A percentile compares a stretch with the other conserved stretches of the same genome.
phyloP scores from a whole-genome alignment of 2,329 filamentous ascomycete species.

The Colletotrichum sp. region DNA sequence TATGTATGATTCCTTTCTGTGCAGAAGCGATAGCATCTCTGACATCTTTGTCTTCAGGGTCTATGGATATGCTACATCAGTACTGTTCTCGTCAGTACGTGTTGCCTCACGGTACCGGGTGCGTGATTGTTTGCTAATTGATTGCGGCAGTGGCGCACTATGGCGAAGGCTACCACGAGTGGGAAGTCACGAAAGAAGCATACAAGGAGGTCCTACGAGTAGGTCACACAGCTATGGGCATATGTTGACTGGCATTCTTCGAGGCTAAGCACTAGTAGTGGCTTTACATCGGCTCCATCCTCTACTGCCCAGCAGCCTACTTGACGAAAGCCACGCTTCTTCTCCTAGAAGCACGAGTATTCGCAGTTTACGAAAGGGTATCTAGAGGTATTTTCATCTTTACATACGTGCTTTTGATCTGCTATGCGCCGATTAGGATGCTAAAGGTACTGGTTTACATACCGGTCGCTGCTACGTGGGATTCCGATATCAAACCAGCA shows the following conservation, averaged over 20 bases:
- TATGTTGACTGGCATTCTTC: not conserved
- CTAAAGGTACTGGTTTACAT: constrained; percentile 26
- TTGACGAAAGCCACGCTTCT: constrained; percentile 32
- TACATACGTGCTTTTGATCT: constrained; percentile 24
- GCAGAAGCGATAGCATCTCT: too few relatives aligned
- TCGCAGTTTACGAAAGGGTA: constrained; percentile 25
- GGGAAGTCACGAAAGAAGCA: constrained; percentile 20
- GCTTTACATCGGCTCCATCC: constrained; percentile 27
- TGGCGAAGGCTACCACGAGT: constrained; percentile 22
- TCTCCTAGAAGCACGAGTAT: constrained; percentile 33
- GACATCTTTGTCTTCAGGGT: not conserved
- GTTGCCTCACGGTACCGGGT: rapidly evolving
- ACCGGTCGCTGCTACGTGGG: constrained; percentile 25
- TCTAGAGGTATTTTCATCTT: constrained; percentile 28
- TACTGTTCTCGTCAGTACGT: not conserved
- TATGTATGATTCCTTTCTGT: not conserved
- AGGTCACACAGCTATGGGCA: not conserved
- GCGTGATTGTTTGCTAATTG: not conserved
- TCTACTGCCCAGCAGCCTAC: constrained; percentile 30
- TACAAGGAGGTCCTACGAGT: constrained; percentile 16
- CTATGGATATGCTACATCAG: not conserved
- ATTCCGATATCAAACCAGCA: constrained; percentile 23
- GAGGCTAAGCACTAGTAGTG: constrained; percentile 13
- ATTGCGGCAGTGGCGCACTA: constrained; percentile 19
- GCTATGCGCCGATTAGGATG: constrained; percentile 28